Evolutionary conservation across 805 yeast species (phyloP).

Genomic region (Maudiozyma turicensis): DNA sequence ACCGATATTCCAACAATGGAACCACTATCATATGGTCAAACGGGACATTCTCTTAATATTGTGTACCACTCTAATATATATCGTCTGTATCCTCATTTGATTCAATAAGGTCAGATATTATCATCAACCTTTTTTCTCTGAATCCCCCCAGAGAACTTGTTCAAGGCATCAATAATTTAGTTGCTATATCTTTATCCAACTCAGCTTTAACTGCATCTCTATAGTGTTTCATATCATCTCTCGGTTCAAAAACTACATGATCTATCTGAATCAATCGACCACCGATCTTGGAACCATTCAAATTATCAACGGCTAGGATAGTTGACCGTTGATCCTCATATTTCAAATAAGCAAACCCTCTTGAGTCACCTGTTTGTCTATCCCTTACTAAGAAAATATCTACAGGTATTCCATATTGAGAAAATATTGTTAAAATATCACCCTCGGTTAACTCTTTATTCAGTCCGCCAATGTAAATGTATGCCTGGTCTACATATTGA

Average conservation of each 20-base stretch:
- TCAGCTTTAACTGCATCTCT: slow-evolving; percentile 31
- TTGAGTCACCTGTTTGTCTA: slow-evolving; percentile 50
- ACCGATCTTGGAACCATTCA: slow-evolving; percentile 55
- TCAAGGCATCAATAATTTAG: background rate
- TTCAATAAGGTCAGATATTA: too few species aligned
- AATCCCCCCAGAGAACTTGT: background rate
- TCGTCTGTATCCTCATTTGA: background rate
- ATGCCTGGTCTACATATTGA: slow-evolving; percentile 69
- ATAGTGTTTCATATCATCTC: slow-evolving; percentile 42
- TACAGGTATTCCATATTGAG: slow-evolving; percentile 84
- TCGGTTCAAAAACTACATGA: slow-evolving; percentile 54
- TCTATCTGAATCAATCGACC: slow-evolving; percentile 54
- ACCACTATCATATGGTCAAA: too few species aligned
- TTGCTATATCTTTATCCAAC: slow-evolving; percentile 23
- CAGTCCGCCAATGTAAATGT: slow-evolving; percentile 66
- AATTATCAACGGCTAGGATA: slow-evolving; percentile 77
- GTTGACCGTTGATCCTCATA: slow-evolving; percentile 77
- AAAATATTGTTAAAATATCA: slow-evolving; percentile 68
- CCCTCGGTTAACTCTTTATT: slow-evolving; percentile 58
- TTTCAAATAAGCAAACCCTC: slow-evolving; percentile 73
- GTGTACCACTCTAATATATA: too few species aligned
- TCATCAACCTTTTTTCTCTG: too few species aligned
- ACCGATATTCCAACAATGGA: too few species aligned
- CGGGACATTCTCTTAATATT: too few species aligned
- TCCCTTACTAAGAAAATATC: slow-evolving; percentile 64